These are phyloP conservation scores for Populus ilicifolia DNA, from an alignment of 345 rosid species.

Conservation along the genomic window DNA sequence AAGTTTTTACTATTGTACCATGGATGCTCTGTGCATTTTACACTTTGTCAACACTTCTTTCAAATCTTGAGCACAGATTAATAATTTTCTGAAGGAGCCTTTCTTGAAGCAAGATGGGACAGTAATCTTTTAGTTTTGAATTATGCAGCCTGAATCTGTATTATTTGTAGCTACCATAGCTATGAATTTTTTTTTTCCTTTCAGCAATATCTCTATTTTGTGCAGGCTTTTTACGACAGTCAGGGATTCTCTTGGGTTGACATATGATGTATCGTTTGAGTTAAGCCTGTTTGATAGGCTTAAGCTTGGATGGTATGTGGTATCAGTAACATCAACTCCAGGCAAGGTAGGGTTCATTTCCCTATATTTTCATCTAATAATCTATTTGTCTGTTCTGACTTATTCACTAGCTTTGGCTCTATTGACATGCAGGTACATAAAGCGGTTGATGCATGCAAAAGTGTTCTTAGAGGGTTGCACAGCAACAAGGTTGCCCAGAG, in stretches of 20 bases:
- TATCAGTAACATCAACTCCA: slow-evolving; percentile 97
- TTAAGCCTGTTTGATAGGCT: slow-evolving; percentile 91
- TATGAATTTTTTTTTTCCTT: not conserved
- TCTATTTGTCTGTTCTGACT: slow-evolving; percentile 6
- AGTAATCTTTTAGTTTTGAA: not conserved
- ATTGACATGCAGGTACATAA: slow-evolving; percentile 59
- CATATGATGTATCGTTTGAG: slow-evolving; percentile 97
- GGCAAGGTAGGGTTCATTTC: slow-evolving; percentile 58
- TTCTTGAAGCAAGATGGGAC: not conserved
- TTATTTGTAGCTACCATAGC: not conserved
- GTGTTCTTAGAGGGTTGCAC: slow-evolving; percentile 85
- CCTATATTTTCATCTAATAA: slow-evolving; percentile 8
- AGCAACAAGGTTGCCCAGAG: slow-evolving; percentile 76
- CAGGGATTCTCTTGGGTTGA: slow-evolving; percentile 95
- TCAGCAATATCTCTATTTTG: slow-evolving; percentile 1
- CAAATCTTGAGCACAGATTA: no score
- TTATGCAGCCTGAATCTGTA: not conserved
- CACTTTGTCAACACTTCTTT: not conserved
- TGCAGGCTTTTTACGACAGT: slow-evolving; percentile 99
- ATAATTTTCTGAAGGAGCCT: no score
- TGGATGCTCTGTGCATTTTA: not conserved
- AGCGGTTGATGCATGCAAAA: slow-evolving; percentile 99
- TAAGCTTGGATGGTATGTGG: slow-evolving; percentile 97
- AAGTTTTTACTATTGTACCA: not conserved
- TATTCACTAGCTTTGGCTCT: slow-evolving; percentile 21